Evolutionary conservation across 306 rosid genomes (phyloP), one percentile per base, ranked within the genome.

Genomic region (Cucumis cinereus): DNA sequence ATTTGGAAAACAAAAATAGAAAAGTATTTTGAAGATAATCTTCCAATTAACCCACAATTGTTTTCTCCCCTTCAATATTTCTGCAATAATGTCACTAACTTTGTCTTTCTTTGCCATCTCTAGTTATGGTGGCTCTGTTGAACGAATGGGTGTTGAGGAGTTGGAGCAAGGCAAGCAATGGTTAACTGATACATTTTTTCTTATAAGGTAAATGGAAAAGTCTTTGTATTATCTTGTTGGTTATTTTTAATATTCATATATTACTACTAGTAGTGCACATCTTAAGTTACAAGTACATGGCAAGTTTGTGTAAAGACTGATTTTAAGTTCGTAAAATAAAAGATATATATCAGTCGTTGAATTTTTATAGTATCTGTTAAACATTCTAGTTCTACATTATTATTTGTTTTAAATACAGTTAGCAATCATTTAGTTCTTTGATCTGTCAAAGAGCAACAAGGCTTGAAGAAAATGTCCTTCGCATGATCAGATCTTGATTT

Each of bases 121-220:
- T 59, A 93, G 98, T 38, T 90, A 93, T 76, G 92, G 85, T 8
- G 90, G 83, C 78, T 56, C 84, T 35, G 76, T 79, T 47, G 90
- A 90, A 40, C 87, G 91, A 52, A 90, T 93, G 94, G 87, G 84
- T 77, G 57, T 35, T 63, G 92, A 86, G 77, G 97, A 93, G 80
- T 87, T 79, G 2, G 89, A 91, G 88, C 78, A 78, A 58, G 98
- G 98, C 47, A 93, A 93, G 84, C 79, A 67, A 74, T 93, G 98
- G 97, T 79, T 93, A 73, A 82, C 79, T 5, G 94, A 93, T 58
- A 82, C 94, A 35, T 93, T 93, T 81, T 71, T 77, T 80, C 98
- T 93, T 82, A 84, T 91, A 76, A 87, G 98, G 98, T 93, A 79
- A 75, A 84, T 77, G 60, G 70, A 1, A 28, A 54, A 68, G 50